Conservation (phyloP, 2,329 filamentous ascomycete genomes). For the Trichophyton verrucosum region DNA sequence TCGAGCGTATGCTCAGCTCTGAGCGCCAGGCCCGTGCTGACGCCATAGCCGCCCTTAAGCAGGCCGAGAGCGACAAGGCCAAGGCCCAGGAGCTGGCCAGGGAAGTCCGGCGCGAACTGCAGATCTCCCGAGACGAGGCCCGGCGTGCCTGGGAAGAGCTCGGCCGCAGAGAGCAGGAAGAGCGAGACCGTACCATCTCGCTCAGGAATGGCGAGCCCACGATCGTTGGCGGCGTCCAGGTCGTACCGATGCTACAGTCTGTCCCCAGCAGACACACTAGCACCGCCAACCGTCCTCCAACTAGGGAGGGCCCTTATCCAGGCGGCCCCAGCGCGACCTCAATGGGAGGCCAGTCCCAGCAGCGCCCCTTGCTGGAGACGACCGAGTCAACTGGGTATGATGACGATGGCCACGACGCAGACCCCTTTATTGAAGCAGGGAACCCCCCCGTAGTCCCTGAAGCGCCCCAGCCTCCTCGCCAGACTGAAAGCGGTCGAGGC, state of each 20-base stretch:
- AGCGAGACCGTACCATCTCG: constrained; percentile 74
- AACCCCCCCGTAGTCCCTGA: not conserved
- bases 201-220: constrained; percentile 79
- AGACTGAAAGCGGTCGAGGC: constrained; percentile 18
- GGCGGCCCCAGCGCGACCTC: constrained; percentile 23
- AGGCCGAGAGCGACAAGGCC: constrained; percentile 55
- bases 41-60: constrained; percentile 52
- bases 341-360: constrained; percentile 19
- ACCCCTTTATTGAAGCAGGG: constrained; percentile 46
- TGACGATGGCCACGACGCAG: constrained; percentile 43
- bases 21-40: constrained; percentile 61
- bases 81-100: constrained; percentile 64
- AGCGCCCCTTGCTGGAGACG: constrained; percentile 18
- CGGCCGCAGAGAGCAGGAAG: constrained; percentile 81
- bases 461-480: not conserved
- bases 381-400: constrained; percentile 34
- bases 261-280: constrained; percentile 43
- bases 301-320: constrained; percentile 34
- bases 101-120: constrained; percentile 84
- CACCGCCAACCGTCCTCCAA: constrained; percentile 36
- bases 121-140: constrained; percentile 92
- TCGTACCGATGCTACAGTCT: constrained; percentile 79
- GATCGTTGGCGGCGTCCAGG: constrained; percentile 82
- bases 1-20: constrained; percentile 62
- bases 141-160: constrained; percentile 95